A percentile compares a stretch with the other conserved stretches of the same genome.
phyloP scores from a whole-genome alignment of 108 stramenopile genomes.

The Skeletonema marinoi region DNA sequence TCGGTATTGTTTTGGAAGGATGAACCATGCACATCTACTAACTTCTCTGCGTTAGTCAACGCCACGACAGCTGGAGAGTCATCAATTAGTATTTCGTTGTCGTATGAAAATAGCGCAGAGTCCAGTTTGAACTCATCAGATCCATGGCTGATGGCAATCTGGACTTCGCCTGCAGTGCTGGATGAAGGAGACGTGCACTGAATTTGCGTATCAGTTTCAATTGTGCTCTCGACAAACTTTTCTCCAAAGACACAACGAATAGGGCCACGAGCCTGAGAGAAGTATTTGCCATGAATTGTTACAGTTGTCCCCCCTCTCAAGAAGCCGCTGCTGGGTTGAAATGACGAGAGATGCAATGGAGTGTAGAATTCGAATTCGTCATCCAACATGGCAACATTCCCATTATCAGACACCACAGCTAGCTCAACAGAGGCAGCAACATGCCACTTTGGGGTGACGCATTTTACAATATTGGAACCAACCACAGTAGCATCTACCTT shows the following conservation, averaged over 20 bases:
- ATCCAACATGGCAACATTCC: conserved; percentile 21
- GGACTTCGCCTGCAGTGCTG: background rate
- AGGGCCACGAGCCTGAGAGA: conserved; percentile 20
- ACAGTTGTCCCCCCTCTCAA: conserved; percentile 32
- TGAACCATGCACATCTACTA: conserved; percentile 20
- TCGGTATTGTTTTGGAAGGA: conserved; percentile 12
- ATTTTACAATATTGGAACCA: conserved; percentile 31
- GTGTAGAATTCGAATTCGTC: conserved; percentile 24
- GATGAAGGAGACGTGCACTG: conserved; percentile 17
- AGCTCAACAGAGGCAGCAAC: conserved; percentile 18
- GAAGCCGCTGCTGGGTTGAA: conserved; percentile 27
- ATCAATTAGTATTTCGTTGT: conserved; percentile 26
- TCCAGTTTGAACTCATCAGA: conserved; percentile 23
- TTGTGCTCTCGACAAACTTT: conserved; percentile 1
- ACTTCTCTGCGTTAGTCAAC: conserved; percentile 5
- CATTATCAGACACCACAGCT: conserved; percentile 11
- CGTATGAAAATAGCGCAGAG: conserved; percentile 18
- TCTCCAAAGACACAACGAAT: conserved; percentile 24
- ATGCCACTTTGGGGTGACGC: conserved; percentile 17
- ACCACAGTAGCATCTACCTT: background rate
- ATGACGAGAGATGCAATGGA: conserved; percentile 23
- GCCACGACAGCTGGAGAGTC: background rate
- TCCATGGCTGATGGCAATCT: conserved; percentile 29
- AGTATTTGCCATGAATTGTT: conserved; percentile 19
- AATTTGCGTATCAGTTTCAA: conserved; percentile 20